phyloP scores from a whole-genome alignment of 306 rosid genomes.

The Begonia loranthoides region DNA sequence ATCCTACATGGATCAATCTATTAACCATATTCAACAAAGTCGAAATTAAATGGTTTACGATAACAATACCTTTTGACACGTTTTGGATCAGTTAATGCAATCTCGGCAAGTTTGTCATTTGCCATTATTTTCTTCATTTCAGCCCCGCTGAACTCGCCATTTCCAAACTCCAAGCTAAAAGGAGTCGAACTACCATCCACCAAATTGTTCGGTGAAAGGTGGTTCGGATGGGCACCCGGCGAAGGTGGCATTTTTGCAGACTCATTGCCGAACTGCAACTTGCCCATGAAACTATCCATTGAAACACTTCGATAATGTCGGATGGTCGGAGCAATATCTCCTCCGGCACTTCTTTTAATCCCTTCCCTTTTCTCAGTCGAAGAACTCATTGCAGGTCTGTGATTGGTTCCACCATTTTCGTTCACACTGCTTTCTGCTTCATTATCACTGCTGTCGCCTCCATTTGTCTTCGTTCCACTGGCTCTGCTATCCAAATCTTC shows the following conservation, averaged over 20 bases:
- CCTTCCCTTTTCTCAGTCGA: slow-evolving; percentile 64
- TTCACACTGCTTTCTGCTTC: slow-evolving; percentile 82
- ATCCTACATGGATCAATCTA: slow-evolving; percentile 35
- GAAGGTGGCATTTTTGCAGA: slow-evolving; percentile 58
- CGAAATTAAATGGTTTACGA: too few species aligned
- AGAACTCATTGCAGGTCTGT: slow-evolving; percentile 24
- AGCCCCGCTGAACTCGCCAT: slow-evolving; percentile 92
- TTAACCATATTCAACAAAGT: neutral
- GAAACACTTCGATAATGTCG: slow-evolving; percentile 80
- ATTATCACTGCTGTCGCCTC: slow-evolving; percentile 83
- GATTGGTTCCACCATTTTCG: slow-evolving; percentile 45
- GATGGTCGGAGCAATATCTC: slow-evolving; percentile 52
- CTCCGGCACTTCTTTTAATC: slow-evolving; percentile 56
- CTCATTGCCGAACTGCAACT: slow-evolving; percentile 63
- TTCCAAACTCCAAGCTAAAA: slow-evolving; percentile 86
- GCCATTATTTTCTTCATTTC: slow-evolving; percentile 72
- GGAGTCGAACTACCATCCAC: slow-evolving; percentile 42
- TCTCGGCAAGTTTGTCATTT: slow-evolving; percentile 82
- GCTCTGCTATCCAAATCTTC: slow-evolving; percentile 97
- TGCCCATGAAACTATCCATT: slow-evolving; percentile 88
- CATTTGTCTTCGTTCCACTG: slow-evolving; percentile 71
- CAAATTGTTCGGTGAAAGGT: slow-evolving; percentile 40
- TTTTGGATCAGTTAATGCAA: slow-evolving; percentile 79
- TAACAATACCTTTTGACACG: slow-evolving; percentile 66
- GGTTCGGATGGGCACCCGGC: slow-evolving; percentile 38